Percentiles rank a stretch among this genome's conserved stretches.
Conservation (phyloP, 371 early-diverging fungal genomes). For the Rhizopus delemar region DNA sequence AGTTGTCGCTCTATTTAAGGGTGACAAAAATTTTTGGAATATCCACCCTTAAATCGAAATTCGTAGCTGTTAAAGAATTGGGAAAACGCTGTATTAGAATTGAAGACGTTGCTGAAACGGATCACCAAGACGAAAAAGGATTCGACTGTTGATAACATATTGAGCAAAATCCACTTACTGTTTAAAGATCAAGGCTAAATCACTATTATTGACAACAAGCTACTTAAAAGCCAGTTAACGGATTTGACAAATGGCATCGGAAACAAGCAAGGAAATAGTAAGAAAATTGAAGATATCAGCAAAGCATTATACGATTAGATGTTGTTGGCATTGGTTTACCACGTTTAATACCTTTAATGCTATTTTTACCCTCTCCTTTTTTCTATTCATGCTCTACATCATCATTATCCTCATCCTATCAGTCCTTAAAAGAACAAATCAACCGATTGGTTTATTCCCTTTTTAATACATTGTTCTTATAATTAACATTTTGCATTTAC, state of each 20-base stretch:
- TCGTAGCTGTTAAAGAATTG: too few relatives aligned
- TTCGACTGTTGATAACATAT: constrained; percentile 2
- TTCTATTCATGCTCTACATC: constrained; percentile 9
- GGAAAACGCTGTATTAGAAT: constrained; percentile 6
- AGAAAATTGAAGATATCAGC: constrained; percentile 5
- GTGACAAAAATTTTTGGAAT: too few relatives aligned
- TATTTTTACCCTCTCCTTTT: constrained; percentile 9
- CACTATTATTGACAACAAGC: constrained; percentile 9
- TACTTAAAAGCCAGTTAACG: constrained; percentile 8
- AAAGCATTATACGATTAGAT: constrained; percentile 10
- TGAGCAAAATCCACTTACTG: constrained; percentile 7
- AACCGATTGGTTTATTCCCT: constrained; percentile 8
- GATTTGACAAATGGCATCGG: constrained; percentile 6
- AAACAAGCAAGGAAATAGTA: constrained; percentile 10
- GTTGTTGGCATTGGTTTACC: constrained; percentile 11
- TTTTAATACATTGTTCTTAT: constrained; percentile 4
- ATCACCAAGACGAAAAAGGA: constrained; percentile 8
- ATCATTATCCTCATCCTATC: constrained; percentile 6
- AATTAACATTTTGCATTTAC: constrained; percentile 8
- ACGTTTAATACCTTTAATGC: constrained; percentile 5
- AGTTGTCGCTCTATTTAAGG: too few relatives aligned
- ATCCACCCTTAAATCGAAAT: too few relatives aligned
- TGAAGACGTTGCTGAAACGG: constrained; percentile 7
- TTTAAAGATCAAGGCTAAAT: constrained; percentile 9
- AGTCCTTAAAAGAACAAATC: constrained; percentile 8